Evolutionary conservation across 1,284 basidiomycete genomes (phyloP).

Genomic region (Trichosporon ovoides): DNA sequence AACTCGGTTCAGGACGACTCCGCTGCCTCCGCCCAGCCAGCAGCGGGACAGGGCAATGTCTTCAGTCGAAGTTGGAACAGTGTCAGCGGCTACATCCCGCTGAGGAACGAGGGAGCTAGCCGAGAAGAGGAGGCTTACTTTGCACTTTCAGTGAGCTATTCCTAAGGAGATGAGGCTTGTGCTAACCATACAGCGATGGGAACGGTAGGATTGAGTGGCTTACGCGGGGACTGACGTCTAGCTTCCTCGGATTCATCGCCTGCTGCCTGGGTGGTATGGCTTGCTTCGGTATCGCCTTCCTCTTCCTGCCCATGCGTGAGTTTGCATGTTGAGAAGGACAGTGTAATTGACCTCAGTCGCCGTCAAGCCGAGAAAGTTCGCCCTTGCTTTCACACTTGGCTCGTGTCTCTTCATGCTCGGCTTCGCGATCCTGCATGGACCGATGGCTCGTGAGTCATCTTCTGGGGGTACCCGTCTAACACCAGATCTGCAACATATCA

Average conservation of each 20-base stretch:
- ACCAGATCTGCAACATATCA: constrained; percentile 74
- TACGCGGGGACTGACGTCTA: constrained; percentile 36
- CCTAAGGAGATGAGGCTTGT: neutral
- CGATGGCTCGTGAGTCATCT: constrained; percentile 41
- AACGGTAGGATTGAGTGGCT: constrained; percentile 26
- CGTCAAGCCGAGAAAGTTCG: constrained; percentile 80
- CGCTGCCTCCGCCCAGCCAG: constrained; percentile 49
- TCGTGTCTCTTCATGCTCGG: constrained; percentile 35
- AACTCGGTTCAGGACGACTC: constrained; percentile 68
- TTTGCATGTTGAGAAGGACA: neutral
- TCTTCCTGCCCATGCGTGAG: constrained; percentile 70
- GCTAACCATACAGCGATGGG: constrained; percentile 36
- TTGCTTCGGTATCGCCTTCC: constrained; percentile 92
- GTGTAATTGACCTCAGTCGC: constrained; percentile 52
- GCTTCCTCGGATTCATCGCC: constrained; percentile 86
- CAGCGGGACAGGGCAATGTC: constrained; percentile 53
- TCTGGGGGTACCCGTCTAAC: neutral
- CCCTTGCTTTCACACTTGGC: constrained; percentile 68
- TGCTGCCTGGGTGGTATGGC: constrained; percentile 85
- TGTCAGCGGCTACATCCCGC: constrained; percentile 69
- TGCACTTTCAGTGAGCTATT: constrained; percentile 67
- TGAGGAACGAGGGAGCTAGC: constrained; percentile 71
- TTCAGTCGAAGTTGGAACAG: constrained; percentile 54
- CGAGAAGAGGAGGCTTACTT: constrained; percentile 98
- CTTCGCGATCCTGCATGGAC: constrained; percentile 56